Evolutionary conservation across 257 asterid genomes (phyloP).

Genomic region (Solanum clarkiae): DNA sequence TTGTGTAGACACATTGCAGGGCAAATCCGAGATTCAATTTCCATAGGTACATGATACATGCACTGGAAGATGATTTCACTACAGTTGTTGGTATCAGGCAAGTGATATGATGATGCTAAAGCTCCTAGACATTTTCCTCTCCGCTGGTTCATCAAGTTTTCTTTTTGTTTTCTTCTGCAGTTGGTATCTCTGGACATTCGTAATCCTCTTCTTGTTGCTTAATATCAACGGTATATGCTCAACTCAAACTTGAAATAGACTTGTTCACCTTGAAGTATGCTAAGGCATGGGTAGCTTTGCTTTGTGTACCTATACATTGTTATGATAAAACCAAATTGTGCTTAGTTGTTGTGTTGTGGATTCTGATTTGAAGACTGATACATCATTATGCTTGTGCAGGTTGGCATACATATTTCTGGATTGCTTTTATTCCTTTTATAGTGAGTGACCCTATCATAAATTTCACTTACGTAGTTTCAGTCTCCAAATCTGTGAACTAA

Average conservation of each 20-base stretch:
- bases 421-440: constrained; percentile 12
- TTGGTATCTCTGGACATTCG: constrained; percentile 97
- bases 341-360: neutral
- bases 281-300: no score
- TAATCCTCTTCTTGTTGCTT: constrained; percentile 65
- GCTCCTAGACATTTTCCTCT: neutral
- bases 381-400: constrained; percentile 33
- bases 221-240: constrained; percentile 67
- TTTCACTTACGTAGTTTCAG: neutral
- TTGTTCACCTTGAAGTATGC: neutral
- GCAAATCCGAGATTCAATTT: constrained; percentile 86
- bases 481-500: neutral
- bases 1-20: constrained; percentile 74
- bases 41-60: constrained; percentile 93
- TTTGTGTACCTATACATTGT: no score
- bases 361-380: neutral
- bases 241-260: neutral
- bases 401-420: constrained; percentile 55
- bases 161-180: constrained; percentile 34
- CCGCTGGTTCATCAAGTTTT: neutral
- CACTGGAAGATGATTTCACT: constrained; percentile 90
- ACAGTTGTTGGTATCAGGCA: constrained; percentile 95
- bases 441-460: constrained; percentile 17
- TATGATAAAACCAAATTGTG: neutral
- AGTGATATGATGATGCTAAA: constrained; percentile 5